Evolutionary conservation across 805 yeast genomes (phyloP).

Genomic region (Candida quercuum): DNA sequence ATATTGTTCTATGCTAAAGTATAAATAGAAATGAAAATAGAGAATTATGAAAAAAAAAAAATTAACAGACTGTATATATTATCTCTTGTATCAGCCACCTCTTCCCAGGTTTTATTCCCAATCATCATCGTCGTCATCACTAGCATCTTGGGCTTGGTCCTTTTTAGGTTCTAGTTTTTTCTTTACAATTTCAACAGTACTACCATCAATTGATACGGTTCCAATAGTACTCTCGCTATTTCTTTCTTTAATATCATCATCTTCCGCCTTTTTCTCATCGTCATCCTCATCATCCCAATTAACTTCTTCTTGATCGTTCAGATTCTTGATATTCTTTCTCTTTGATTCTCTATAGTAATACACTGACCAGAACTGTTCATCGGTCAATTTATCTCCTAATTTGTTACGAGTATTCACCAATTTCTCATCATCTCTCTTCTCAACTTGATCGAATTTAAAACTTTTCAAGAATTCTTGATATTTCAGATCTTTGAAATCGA

Average conservation of each 20-base stretch:
- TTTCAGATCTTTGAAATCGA: neutral
- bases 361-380: conserved; percentile 67
- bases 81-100: no score
- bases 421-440: conserved; percentile 30
- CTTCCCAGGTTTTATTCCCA: conserved; percentile 59
- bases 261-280: conserved; percentile 12
- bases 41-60: neutral
- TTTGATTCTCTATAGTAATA: conserved; percentile 63
- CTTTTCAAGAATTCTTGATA: neutral
- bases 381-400: conserved; percentile 55
- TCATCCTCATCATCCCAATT: conserved; percentile 17
- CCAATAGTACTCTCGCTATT: conserved; percentile 30
- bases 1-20: conserved; percentile 67
- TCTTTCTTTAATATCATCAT: conserved; percentile 41
- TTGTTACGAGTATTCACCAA: conserved; percentile 44
- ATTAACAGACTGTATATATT: neutral
- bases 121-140: conserved; percentile 49
- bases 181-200: no score
- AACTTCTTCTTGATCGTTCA: conserved; percentile 1
- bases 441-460: neutral
- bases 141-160: conserved; percentile 28
- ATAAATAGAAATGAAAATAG: no score
- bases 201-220: conserved; percentile 27
- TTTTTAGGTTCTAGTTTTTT: conserved; percentile 29
- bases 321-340: conserved; percentile 38